Evolutionary conservation across 176 grass and related monocot species (phyloP).

Genomic region (Rhipidocladum racemiflorum): DNA sequence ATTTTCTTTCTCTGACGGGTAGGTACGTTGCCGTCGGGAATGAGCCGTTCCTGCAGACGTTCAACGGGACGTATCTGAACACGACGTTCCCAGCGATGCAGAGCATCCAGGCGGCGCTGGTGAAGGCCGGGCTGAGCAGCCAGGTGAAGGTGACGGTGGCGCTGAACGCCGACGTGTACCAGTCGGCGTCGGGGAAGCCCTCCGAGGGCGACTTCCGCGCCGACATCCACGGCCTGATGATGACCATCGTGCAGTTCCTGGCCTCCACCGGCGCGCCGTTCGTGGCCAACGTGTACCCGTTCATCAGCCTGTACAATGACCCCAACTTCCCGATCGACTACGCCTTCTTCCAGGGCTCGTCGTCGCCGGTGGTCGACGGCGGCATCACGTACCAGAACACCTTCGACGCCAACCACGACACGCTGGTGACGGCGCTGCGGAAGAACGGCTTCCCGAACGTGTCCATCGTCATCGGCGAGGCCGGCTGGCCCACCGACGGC

Average conservation of each 20-base stretch:
- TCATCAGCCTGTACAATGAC: slow-evolving; percentile 74
- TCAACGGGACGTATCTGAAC: slow-evolving; percentile 70
- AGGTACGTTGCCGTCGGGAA: slow-evolving; percentile 82
- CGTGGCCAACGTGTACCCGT: slow-evolving; percentile 81
- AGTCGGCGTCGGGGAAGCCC: slow-evolving; percentile 49
- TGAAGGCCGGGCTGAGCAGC: slow-evolving; percentile 52
- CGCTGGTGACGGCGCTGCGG: slow-evolving; percentile 57
- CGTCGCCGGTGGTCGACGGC: slow-evolving; percentile 57
- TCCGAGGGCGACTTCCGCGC: slow-evolving; percentile 74
- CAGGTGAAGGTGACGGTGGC: slow-evolving; percentile 76
- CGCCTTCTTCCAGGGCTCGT: slow-evolving; percentile 73
- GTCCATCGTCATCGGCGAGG: slow-evolving; percentile 66
- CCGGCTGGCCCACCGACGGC: slow-evolving; percentile 86
- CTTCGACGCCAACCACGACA: slow-evolving; percentile 88
- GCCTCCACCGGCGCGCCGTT: slow-evolving; percentile 57
- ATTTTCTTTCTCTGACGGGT: neutral
- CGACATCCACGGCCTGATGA: slow-evolving; percentile 71
- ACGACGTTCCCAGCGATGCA: slow-evolving; percentile 80
- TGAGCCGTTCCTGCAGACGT: slow-evolving; percentile 75
- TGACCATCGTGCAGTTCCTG: slow-evolving; percentile 60
- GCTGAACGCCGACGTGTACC: slow-evolving; percentile 79
- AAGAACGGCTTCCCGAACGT: slow-evolving; percentile 70
- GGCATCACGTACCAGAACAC: slow-evolving; percentile 60
- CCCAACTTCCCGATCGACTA: slow-evolving; percentile 83
- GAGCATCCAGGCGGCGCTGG: slow-evolving; percentile 70